Evolutionary conservation across 352 stramenopile species (phyloP).

Genomic region (Phytophthora fragariae): DNA sequence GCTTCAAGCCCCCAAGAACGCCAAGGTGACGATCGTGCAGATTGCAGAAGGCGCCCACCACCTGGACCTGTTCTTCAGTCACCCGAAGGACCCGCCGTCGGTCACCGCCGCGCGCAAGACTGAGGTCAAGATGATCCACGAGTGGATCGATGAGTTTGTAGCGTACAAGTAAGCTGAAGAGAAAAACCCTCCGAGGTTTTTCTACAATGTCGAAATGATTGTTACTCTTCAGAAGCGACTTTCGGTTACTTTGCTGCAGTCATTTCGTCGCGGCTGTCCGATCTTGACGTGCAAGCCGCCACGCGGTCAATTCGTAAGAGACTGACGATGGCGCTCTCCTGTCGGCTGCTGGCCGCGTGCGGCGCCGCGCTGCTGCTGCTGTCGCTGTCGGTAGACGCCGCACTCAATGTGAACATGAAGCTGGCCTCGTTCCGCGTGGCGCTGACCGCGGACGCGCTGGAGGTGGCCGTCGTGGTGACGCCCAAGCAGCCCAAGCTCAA

Average conservation of each 20-base stretch:
- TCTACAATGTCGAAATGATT: constrained; percentile 6
- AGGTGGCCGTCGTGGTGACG: constrained; percentile 64
- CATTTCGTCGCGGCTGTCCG: constrained; percentile 7
- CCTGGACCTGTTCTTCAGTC: constrained; percentile 94
- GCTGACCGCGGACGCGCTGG: constrained; percentile 46
- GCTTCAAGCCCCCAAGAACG: constrained; percentile 53
- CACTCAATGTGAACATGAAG: constrained; percentile 51
- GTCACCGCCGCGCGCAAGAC: constrained; percentile 74
- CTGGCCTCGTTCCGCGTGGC: constrained; percentile 57
- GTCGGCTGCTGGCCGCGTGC: constrained; percentile 33
- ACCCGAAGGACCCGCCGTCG: constrained; percentile 84
- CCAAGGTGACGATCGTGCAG: constrained; percentile 68
- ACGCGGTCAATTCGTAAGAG: constrained; percentile 42
- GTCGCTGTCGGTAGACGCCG: constrained; percentile 34
- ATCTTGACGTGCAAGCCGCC: constrained; percentile 23
- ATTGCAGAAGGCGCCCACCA: constrained; percentile 90
- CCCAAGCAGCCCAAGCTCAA: constrained; percentile 63
- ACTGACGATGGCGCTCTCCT: constrained; percentile 35
- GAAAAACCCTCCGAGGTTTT: constrained; percentile 17
- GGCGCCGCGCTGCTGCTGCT: constrained; percentile 39
- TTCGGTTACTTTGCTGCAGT: background rate
- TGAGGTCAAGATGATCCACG: constrained; percentile 82
- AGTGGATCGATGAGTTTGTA: constrained; percentile 87
- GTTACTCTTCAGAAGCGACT: too few relatives aligned
- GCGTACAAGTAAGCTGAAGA: constrained; percentile 34